phyloP scores from a whole-genome alignment of 345 rosid genomes.

The Durio zibethinus region DNA sequence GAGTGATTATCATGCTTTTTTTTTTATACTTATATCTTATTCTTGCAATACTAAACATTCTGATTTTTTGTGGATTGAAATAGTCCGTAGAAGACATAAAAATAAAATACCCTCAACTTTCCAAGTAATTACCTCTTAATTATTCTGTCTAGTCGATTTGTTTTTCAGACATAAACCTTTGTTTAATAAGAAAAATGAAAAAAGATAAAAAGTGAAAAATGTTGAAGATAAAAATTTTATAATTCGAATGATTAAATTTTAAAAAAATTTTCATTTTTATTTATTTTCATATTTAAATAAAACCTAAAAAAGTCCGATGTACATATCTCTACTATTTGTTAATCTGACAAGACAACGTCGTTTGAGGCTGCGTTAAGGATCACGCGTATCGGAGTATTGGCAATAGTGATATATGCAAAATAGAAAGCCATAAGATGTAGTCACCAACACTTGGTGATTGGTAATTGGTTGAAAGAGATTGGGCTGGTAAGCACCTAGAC shows the following conservation, averaged over 20 bases:
- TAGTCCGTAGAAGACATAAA: background rate
- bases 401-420: background rate
- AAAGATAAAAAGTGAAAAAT: too few species aligned
- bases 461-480: conserved; percentile 13
- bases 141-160: background rate
- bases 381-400: background rate
- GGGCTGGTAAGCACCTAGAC: conserved; percentile 21
- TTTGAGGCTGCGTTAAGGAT: background rate
- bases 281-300: too few species aligned
- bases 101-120: background rate
- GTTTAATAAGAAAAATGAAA: too few species aligned
- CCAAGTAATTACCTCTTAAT: too few species aligned
- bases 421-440: background rate
- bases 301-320: too few species aligned
- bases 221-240: too few species aligned
- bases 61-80: background rate
- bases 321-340: too few species aligned
- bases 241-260: too few species aligned
- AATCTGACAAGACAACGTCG: conserved; percentile 6
- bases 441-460: conserved; percentile 10
- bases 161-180: too few species aligned
- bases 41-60: background rate
- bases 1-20: background rate
- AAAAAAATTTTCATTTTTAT: too few species aligned
- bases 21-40: background rate